A percentile compares a stretch with the other conserved stretches of the same genome.
phyloP scores from a whole-genome alignment of 371 early-diverging fungal genomes.

The Mortierella sp. region DNA sequence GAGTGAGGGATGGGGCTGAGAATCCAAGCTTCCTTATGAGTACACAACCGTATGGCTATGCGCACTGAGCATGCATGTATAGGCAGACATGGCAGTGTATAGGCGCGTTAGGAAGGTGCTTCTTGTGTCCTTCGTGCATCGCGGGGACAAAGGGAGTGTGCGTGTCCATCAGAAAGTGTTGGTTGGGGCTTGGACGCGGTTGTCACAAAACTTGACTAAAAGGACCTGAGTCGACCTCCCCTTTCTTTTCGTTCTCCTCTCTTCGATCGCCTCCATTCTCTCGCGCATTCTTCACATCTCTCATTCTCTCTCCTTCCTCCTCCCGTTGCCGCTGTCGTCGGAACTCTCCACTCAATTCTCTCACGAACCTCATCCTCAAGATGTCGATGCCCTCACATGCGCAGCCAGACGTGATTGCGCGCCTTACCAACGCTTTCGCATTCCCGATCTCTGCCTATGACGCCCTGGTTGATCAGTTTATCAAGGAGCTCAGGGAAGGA shows the following conservation, averaged over 20 bases:
- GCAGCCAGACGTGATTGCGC: conserved; percentile 15
- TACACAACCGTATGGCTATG: too few relatives aligned
- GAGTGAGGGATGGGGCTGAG: too few relatives aligned
- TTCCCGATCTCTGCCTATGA: conserved; percentile 48
- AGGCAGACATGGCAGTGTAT: too few relatives aligned
- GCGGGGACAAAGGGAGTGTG: too few relatives aligned
- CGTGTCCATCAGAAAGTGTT: too few relatives aligned
- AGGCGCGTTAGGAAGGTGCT: too few relatives aligned
- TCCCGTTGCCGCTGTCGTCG: neutral
- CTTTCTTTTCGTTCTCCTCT: neutral
- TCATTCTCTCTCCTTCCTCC: neutral
- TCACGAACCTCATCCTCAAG: neutral
- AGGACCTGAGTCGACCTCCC: neutral
- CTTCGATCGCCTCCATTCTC: neutral
- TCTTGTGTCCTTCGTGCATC: too few relatives aligned
- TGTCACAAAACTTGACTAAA: too few relatives aligned
- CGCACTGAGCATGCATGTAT: too few relatives aligned
- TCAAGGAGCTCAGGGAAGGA: conserved; percentile 65
- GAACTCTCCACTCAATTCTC: neutral
- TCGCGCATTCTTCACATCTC: neutral
- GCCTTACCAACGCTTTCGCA: conserved; percentile 37
- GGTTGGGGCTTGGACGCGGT: too few relatives aligned
- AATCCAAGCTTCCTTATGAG: too few relatives aligned
- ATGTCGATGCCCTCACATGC: conserved; percentile 14
- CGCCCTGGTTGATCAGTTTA: conserved; percentile 62